Evolutionary conservation across 352 stramenopile species (phyloP).

Genomic region (Pseudoperonospora humuli): DNA sequence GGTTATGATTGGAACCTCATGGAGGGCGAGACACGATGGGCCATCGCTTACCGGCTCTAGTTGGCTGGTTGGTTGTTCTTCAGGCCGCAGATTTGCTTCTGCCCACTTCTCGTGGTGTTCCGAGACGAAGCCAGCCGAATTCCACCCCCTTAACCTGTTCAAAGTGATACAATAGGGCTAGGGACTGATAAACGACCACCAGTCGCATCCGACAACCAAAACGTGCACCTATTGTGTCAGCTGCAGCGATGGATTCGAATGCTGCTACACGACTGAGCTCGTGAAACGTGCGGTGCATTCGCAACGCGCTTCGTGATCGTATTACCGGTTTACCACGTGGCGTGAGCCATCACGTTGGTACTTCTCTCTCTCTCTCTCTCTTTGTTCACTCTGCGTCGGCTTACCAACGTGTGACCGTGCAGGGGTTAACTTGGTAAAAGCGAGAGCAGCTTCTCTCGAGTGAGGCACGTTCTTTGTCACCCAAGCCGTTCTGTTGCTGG

Average conservation of each 20-base stretch:
- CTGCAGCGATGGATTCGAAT: not conserved
- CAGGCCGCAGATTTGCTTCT: constrained; percentile 27
- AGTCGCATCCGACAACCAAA: constrained; percentile 11
- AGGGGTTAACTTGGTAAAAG: no score
- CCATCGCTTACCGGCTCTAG: constrained; percentile 2
- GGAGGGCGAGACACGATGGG: constrained; percentile 4
- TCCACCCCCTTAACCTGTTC: not conserved
- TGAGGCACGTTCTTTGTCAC: no score
- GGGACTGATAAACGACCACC: constrained; percentile 5
- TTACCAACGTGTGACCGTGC: no score
- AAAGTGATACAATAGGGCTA: not conserved
- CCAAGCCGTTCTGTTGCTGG: not conserved
- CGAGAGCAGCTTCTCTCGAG: not conserved
- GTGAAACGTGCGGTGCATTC: no score
- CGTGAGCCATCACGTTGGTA: no score
- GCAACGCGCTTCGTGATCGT: no score
- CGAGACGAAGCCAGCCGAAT: constrained; percentile 15
- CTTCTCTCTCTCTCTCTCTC: no score
- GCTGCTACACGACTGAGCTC: not conserved
- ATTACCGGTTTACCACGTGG: no score
- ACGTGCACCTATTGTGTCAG: not conserved
- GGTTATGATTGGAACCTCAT: not conserved
- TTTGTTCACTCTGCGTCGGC: no score
- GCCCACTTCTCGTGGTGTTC: not conserved
- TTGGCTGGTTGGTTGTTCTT: constrained; percentile 25